phyloP scores from a whole-genome alignment of 78 protist genomes.

The Mantamonas sphyraenae region DNA sequence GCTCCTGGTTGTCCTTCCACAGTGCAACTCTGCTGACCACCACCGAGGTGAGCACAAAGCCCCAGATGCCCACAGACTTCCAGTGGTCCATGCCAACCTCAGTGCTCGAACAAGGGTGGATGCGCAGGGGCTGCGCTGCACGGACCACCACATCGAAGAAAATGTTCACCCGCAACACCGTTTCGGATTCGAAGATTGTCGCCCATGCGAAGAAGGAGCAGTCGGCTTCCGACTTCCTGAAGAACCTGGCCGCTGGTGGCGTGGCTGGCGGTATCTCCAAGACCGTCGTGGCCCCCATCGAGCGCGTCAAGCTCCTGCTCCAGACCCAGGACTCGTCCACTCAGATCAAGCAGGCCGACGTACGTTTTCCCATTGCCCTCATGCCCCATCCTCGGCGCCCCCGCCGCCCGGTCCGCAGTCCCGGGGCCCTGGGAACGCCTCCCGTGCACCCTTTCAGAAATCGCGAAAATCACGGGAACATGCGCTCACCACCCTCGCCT shows the following conservation, averaged over 20 bases:
- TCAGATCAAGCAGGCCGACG: conserved; percentile 29
- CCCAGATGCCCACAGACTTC: too few species aligned
- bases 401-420: neutral
- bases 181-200: too few species aligned
- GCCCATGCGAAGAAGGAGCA: too few species aligned
- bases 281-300: conserved; percentile 69
- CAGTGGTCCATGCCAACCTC: too few species aligned
- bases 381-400: neutral
- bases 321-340: conserved; percentile 49
- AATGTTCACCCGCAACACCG: too few species aligned
- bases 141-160: too few species aligned
- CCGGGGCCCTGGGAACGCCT: neutral
- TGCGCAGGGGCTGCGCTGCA: too few species aligned
- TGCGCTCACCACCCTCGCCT: neutral
- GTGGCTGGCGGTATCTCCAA: conserved; percentile 82
- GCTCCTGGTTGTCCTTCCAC: too few species aligned
- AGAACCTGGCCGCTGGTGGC: conserved; percentile 59
- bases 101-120: too few species aligned
- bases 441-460: neutral
- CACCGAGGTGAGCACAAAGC: too few species aligned
- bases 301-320: conserved; percentile 64
- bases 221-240: neutral
- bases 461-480: neutral
- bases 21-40: too few species aligned
- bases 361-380: neutral